Base-by-base conservation (phyloP, 805 yeast genomes). In the Soucietia sequanensis region DNA sequence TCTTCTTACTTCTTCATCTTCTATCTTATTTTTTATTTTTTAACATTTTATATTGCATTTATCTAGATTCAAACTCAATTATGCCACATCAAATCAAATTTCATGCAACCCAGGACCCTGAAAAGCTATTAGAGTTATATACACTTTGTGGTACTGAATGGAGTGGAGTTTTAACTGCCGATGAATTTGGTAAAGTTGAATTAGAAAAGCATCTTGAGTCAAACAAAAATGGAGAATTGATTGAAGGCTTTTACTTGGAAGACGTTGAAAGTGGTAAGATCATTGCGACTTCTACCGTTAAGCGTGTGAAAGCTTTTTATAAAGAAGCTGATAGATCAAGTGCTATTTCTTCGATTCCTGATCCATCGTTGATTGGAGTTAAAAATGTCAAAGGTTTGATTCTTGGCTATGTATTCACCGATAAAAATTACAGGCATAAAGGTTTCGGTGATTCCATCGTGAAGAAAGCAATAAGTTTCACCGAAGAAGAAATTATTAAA, bases 351-450 rank as follows among this genome's bases (percentile, higher is more conserved):
- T 46, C 60, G 3, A 39, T 48, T 10, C 68, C 70, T 1, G 62
- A 62, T 35, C 58, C 66, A 1, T 26, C 43, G 3, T 35, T 48
- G 27, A 47, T 63, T 34, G 70, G 70, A 0, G 64, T 65, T 5
- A 46, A 50, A n/a, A 48, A 49, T 31, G 52, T 49, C n/a, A 58
- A 56, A 6, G 45, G 54, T 2, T 44, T 66, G 24, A 32, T 50
- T 6, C 17, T 65, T 4, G 39, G 57, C 8, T 51, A 41, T 34
- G 67, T 65, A 4, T 54, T 54, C 41, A 57, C 62, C 9, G 39
- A 46, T 6, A 34, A 43, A 23, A 50, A 48, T 8, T 54, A 55
- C 34, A 43, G 69, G 16, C 46, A 46, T 2, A 40, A 50, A 26
- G 69, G 66, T 2, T 50, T 65, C 32, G 64, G 61, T 29, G 38